Evolutionary conservation across 352 stramenopile genomes (phyloP).

Genomic region (Phytopythium montanum): DNA sequence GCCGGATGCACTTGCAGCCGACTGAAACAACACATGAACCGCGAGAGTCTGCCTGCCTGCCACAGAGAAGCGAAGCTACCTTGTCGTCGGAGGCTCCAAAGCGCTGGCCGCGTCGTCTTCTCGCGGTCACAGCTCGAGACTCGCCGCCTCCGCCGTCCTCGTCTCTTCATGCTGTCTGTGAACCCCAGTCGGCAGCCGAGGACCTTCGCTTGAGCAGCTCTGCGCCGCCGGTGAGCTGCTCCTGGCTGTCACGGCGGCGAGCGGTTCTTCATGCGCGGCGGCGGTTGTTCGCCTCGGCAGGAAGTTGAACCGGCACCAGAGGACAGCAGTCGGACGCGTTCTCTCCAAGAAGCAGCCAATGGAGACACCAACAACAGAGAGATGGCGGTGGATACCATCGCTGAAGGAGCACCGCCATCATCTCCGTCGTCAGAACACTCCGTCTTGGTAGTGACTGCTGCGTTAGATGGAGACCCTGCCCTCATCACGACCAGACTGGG

Average conservation of each 20-base stretch:
- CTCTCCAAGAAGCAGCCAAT: neutral
- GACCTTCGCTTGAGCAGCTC: neutral
- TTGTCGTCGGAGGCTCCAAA: neutral
- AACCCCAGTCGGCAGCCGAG: neutral
- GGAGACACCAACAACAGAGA: neutral
- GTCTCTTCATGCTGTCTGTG: neutral
- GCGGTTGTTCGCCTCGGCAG: neutral
- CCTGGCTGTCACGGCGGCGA: neutral
- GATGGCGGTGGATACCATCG: too few relatives aligned
- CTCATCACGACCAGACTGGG: constrained; percentile 3
- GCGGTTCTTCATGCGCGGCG: constrained; percentile 1
- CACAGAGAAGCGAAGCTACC: neutral
- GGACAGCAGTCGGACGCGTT: neutral
- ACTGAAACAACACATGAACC: neutral
- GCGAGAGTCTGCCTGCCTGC: neutral
- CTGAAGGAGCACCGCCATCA: neutral
- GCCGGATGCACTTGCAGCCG: neutral
- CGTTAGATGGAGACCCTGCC: neutral
- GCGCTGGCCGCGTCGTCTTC: neutral
- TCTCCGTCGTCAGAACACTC: neutral
- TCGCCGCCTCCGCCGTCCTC: neutral
- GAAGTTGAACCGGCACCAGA: neutral
- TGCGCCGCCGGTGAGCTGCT: neutral
- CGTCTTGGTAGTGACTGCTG: neutral
- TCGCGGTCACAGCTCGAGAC: neutral